These are phyloP conservation scores for Penicillium paradoxum DNA, from an alignment of 495 filamentous ascomycete genomes.

Conservation along the genomic window DNA sequence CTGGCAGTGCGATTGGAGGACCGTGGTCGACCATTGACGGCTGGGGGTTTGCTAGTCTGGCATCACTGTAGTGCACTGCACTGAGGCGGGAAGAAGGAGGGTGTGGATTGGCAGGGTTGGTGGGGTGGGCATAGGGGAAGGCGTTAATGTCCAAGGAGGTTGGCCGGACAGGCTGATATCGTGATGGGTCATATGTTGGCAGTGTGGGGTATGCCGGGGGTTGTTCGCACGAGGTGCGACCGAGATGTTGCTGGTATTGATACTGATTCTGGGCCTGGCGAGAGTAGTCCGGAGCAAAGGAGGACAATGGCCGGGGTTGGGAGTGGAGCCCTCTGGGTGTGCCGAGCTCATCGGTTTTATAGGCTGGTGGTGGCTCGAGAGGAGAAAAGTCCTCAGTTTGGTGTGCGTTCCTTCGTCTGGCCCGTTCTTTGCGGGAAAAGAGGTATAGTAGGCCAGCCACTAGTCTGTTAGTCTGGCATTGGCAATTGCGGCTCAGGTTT, in stretches of 20 bases:
- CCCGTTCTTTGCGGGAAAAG: constrained; percentile 28
- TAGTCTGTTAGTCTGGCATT: constrained; percentile 6
- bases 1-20: neutral
- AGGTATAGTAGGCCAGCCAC: constrained; percentile 21
- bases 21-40: constrained; percentile 1
- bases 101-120: neutral
- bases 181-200: constrained; percentile 32
- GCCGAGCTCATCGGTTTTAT: constrained; percentile 13
- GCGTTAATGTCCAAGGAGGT: constrained; percentile 3
- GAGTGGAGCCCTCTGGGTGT: constrained; percentile 14
- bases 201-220: constrained; percentile 17
- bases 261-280: constrained; percentile 13
- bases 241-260: constrained; percentile 8
- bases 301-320: constrained; percentile 25
- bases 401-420: constrained; percentile 19
- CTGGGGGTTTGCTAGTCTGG: constrained; percentile 15
- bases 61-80: constrained; percentile 19
- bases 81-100: constrained; percentile 22
- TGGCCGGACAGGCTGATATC: constrained; percentile 24
- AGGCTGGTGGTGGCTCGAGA: constrained; percentile 15
- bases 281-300: constrained; percentile 25
- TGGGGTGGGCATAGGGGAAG: neutral
- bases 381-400: constrained; percentile 3
- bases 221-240: constrained; percentile 19
- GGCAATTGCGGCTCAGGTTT: neutral